Conservation (phyloP, 2,329 filamentous ascomycete species). For the Lasiodiplodia sp. region DNA sequence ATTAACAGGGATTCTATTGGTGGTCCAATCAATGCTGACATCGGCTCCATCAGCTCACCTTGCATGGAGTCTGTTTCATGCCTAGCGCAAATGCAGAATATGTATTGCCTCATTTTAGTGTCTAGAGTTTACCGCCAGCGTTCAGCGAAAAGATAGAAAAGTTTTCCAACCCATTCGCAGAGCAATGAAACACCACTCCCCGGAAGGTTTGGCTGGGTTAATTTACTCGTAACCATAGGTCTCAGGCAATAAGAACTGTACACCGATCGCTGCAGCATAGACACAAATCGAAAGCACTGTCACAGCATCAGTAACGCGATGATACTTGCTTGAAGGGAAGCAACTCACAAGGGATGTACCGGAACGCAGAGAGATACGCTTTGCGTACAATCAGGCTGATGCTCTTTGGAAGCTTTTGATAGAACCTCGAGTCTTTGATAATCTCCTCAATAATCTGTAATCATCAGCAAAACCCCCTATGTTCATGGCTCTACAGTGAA, state of each 20-base stretch:
- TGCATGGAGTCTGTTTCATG: too few species aligned
- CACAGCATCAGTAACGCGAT: not conserved
- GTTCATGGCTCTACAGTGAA: too few species aligned
- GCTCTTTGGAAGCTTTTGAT: not conserved
- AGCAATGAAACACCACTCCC: too few species aligned
- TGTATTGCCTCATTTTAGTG: too few species aligned
- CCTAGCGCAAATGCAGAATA: too few species aligned
- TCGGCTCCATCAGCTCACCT: too few species aligned
- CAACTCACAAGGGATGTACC: not conserved
- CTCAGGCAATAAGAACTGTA: not conserved
- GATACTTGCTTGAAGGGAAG: fast-evolving
- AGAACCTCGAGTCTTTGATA: not conserved
- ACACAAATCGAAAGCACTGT: not conserved
- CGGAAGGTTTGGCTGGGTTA: too few species aligned
- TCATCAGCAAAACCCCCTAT: not conserved
- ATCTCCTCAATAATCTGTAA: not conserved
- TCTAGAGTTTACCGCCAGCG: too few species aligned
- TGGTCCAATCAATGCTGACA: too few species aligned
- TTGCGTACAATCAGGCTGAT: not conserved
- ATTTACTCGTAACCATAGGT: not conserved
- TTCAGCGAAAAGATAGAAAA: fast-evolving
- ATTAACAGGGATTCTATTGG: too few species aligned
- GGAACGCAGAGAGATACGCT: not conserved
- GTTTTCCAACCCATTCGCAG: too few species aligned
- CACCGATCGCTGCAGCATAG: not conserved